Percentiles rank a stretch among this genome's conserved stretches.
These are phyloP conservation scores for Termitomyces sp. DNA, from an alignment of 1,284 basidiomycete genomes.

Conservation along the genomic window DNA sequence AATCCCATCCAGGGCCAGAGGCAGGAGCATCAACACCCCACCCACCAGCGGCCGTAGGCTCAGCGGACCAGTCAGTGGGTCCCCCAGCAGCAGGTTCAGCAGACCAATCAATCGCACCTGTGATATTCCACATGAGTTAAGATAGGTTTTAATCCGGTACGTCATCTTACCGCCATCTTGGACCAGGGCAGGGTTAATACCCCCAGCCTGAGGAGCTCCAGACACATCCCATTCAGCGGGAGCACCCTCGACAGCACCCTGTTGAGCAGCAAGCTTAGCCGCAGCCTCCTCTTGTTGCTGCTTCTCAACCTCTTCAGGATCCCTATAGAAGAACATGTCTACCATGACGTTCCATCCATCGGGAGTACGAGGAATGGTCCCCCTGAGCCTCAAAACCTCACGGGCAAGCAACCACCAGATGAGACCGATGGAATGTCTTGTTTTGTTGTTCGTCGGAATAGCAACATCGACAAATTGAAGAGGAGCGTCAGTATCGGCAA, in stretches of 20 bases:
- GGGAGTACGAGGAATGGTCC: slow-evolving; percentile 82
- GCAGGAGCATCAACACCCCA: slow-evolving; percentile 54
- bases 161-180: slow-evolving; percentile 55
- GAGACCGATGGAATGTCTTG: slow-evolving; percentile 93
- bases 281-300: slow-evolving; percentile 91
- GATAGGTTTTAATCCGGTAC: slow-evolving; percentile 5
- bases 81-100: slow-evolving; percentile 58
- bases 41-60: slow-evolving; percentile 49
- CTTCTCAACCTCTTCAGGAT: slow-evolving; percentile 98
- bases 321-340: slow-evolving; percentile 99
- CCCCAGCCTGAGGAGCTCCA: slow-evolving; percentile 60
- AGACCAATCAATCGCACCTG: slow-evolving; percentile 82
- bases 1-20: slow-evolving; percentile 57
- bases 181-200: slow-evolving; percentile 76
- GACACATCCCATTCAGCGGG: slow-evolving; percentile 77
- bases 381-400: slow-evolving; percentile 94
- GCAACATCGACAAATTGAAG: slow-evolving; percentile 97
- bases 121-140: slow-evolving; percentile 9
- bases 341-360: slow-evolving; percentile 98
- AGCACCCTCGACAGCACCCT: slow-evolving; percentile 39
- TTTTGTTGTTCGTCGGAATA: slow-evolving; percentile 99
- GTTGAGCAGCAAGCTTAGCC: slow-evolving; percentile 66
- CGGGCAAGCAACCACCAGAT: slow-evolving; percentile 99
- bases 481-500: slow-evolving; percentile 97
- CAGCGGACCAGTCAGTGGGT: slow-evolving; percentile 81